Evolutionary conservation across 495 filamentous ascomycete genomes (phyloP).

Genomic region (Tuber aestivum): DNA sequence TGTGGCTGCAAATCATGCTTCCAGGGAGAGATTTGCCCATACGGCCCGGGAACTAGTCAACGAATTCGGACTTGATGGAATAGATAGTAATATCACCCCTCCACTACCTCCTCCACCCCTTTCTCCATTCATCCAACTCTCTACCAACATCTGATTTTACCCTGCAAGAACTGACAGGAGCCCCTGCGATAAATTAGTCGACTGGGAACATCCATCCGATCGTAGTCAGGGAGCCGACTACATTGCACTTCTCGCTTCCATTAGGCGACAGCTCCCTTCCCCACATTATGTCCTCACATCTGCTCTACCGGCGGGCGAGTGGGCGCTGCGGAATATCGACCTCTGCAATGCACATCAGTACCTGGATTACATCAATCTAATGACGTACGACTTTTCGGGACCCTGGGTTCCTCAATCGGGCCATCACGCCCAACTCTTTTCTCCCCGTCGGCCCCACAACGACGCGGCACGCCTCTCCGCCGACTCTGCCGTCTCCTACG

Average conservation of each 20-base stretch:
- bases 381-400: slow-evolving; percentile 83
- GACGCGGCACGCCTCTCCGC: slow-evolving; percentile 56
- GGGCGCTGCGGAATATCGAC: slow-evolving; percentile 71
- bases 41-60: slow-evolving; percentile 67
- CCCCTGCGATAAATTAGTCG: slow-evolving; percentile 53
- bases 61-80: slow-evolving; percentile 71
- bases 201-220: slow-evolving; percentile 82
- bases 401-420: slow-evolving; percentile 65
- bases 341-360: slow-evolving; percentile 58
- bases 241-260: slow-evolving; percentile 60
- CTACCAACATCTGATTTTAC: slow-evolving; percentile 3
- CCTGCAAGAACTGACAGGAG: slow-evolving; percentile 1
- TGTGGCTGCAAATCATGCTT: slow-evolving; percentile 58
- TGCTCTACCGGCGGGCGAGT: slow-evolving; percentile 70
- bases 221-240: slow-evolving; percentile 65
- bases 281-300: slow-evolving; percentile 72
- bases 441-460: slow-evolving; percentile 49
- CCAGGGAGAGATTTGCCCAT: slow-evolving; percentile 64
- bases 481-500: slow-evolving; percentile 60
- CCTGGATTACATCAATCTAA: slow-evolving; percentile 75
- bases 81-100: slow-evolving; percentile 58
- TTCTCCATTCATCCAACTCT: slow-evolving; percentile 4
- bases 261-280: slow-evolving; percentile 66
- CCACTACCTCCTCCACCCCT: not conserved
- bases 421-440: slow-evolving; percentile 74